A percentile compares a stretch with the other conserved stretches of the same genome.
Conservation (phyloP, 2,329 filamentous ascomycete species). For the Teratosphaeria zuluensis region DNA sequence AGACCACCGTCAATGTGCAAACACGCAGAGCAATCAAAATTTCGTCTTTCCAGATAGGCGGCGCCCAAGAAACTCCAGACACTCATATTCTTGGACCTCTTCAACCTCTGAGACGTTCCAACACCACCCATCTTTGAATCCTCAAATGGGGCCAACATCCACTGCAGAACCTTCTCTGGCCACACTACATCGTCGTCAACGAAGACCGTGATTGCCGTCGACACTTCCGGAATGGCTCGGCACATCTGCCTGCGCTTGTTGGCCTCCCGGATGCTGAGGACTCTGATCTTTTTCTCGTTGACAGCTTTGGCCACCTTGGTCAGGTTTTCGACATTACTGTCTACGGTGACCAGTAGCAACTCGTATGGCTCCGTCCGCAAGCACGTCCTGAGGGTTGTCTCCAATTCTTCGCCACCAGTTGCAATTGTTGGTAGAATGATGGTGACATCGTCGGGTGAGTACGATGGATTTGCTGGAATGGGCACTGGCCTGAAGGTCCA, state of each 20-base stretch:
- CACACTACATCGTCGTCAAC: constrained; percentile 94
- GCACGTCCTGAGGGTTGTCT: constrained; percentile 69
- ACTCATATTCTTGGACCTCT: constrained; percentile 54
- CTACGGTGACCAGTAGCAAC: constrained; percentile 79
- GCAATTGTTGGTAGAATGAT: constrained; percentile 91
- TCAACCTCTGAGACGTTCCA: constrained; percentile 80
- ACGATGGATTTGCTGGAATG: constrained; percentile 68
- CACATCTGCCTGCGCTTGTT: constrained; percentile 95
- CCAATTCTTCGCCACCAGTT: constrained; percentile 73
- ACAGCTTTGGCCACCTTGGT: constrained; percentile 45
- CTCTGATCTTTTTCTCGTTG: constrained; percentile 55
- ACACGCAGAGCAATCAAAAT: constrained; percentile 94
- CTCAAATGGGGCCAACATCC: constrained; percentile 90
- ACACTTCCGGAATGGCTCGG: constrained; percentile 75
- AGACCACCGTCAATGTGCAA: constrained; percentile 91
- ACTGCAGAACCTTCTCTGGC: constrained; percentile 74
- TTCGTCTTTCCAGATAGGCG: constrained; percentile 83
- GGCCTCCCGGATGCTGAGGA: constrained; percentile 71
- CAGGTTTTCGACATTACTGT: constrained; percentile 57
- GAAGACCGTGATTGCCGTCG: constrained; percentile 78
- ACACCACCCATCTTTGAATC: constrained; percentile 76
- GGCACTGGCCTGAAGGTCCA: constrained; percentile 80
- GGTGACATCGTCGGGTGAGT: constrained; percentile 76
- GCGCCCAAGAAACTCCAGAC: constrained; percentile 86
- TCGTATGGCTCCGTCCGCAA: constrained; percentile 59